These are phyloP conservation scores for Leucocoprinus leucothites DNA, from an alignment of 768 basidiomycete species.

Conservation along the genomic window DNA sequence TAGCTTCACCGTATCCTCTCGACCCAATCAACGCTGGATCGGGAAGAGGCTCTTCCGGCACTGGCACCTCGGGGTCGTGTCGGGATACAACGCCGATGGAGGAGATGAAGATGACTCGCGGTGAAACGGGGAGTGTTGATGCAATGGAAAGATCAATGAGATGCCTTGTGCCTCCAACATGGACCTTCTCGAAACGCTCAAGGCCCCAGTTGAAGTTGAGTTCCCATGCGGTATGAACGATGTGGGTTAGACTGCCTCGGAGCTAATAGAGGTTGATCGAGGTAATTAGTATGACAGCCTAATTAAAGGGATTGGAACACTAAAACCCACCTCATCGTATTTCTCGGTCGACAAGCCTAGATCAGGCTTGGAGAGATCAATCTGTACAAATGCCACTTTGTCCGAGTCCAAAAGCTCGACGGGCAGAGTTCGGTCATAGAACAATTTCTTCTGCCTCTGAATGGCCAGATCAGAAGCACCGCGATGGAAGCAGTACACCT, in stretches of 20 bases:
- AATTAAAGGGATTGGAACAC: background rate
- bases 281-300: too few species aligned
- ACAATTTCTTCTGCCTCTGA: slow-evolving; percentile 4
- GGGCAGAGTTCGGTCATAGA: background rate
- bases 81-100: slow-evolving; percentile 11
- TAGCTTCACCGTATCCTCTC: slow-evolving; percentile 9
- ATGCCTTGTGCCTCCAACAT: slow-evolving; percentile 10
- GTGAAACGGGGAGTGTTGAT: background rate
- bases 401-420: background rate
- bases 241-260: slow-evolving; percentile 8
- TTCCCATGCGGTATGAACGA: slow-evolving; percentile 15
- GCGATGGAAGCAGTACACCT: slow-evolving; percentile 25
- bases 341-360: slow-evolving; percentile 1
- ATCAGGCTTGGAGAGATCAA: slow-evolving; percentile 6
- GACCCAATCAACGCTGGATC: slow-evolving; percentile 4
- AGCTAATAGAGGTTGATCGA: background rate
- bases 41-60: slow-evolving; percentile 10
- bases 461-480: background rate
- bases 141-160: slow-evolving; percentile 9
- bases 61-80: background rate
- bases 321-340: slow-evolving; percentile 8
- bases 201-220: slow-evolving; percentile 15
- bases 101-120: slow-evolving; percentile 10
- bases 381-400: background rate
- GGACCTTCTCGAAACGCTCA: slow-evolving; percentile 11